Evolutionary conservation across 2,329 filamentous ascomycete species (phyloP).

Genomic region (Fusarium oligoseptatum): DNA sequence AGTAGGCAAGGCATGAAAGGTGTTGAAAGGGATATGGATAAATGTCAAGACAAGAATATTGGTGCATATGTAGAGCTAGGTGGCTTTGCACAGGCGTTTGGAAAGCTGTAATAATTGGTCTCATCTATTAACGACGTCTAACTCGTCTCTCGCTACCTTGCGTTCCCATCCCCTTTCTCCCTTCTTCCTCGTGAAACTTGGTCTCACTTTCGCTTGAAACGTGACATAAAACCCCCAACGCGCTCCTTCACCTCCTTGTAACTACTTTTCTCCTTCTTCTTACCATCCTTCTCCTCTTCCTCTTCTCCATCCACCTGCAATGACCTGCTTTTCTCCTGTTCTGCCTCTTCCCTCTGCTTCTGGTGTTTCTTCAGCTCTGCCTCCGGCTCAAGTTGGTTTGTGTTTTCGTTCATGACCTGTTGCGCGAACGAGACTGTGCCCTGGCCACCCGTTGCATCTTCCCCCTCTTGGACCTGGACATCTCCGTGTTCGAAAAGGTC

Average conservation of each 20-base stretch:
- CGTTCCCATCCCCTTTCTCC: neutral
- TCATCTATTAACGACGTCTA: neutral
- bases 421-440: slow-evolving; percentile 63
- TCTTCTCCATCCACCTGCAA: neutral
- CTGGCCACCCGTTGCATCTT: slow-evolving; percentile 33
- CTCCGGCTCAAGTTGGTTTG: slow-evolving; percentile 62
- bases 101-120: neutral
- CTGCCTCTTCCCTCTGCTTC: slow-evolving; percentile 7
- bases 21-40: neutral
- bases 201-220: slow-evolving; percentile 14
- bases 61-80: neutral
- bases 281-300: slow-evolving; percentile 1
- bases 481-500: slow-evolving; percentile 62
- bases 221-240: slow-evolving; percentile 22
- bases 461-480: slow-evolving; percentile 14
- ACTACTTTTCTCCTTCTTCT: neutral
- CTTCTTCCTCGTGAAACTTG: neutral
- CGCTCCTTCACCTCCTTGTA: slow-evolving; percentile 3
- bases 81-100: neutral
- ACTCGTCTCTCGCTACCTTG: neutral
- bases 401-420: slow-evolving; percentile 67
- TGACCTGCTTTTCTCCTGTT: slow-evolving; percentile 28
- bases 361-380: slow-evolving; percentile 42
- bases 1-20: neutral
- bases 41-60: neutral